These are phyloP conservation scores for Kazachstania taianensis DNA, from an alignment of 805 yeast genomes.

Conservation along the genomic window DNA sequence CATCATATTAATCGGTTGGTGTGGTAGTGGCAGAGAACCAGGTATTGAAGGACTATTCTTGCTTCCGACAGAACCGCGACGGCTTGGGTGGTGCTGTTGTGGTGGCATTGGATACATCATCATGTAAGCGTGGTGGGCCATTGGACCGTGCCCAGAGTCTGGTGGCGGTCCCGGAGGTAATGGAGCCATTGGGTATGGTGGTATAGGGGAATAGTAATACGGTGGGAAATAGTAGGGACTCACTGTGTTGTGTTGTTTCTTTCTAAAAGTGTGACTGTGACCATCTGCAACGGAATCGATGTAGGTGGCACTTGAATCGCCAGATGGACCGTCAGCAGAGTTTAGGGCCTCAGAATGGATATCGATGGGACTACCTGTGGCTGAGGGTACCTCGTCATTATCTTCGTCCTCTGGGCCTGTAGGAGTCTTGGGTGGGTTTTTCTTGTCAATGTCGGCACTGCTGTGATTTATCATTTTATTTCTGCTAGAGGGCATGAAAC, in stretches of 20 bases:
- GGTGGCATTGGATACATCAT: slow-evolving; percentile 28
- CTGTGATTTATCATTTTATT: too few species aligned
- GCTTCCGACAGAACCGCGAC: too few species aligned
- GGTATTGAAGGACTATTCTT: too few species aligned
- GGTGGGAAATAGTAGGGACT: slow-evolving; percentile 24
- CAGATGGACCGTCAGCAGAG: neutral
- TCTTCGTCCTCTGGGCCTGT: neutral
- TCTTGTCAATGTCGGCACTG: too few species aligned
- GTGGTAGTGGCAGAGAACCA: slow-evolving; percentile 8
- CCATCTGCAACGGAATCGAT: too few species aligned
- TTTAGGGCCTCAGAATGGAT: neutral
- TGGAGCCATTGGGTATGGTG: slow-evolving; percentile 23
- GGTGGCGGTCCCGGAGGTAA: too few species aligned
- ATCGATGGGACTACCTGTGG: neutral
- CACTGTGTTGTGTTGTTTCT: too few species aligned
- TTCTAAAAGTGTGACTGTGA: too few species aligned
- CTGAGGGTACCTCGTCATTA: neutral
- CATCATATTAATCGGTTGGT: slow-evolving; percentile 1
- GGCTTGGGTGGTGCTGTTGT: too few species aligned
- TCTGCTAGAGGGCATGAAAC: too few species aligned
- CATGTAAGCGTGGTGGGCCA: slow-evolving; percentile 20
- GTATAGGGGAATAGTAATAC: slow-evolving; percentile 21
- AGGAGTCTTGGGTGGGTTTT: too few species aligned
- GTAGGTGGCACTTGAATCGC: too few species aligned
- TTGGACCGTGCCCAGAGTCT: slow-evolving; percentile 11